phyloP scores from a whole-genome alignment of 805 yeast species.

The Blastobotrys terrestris region DNA sequence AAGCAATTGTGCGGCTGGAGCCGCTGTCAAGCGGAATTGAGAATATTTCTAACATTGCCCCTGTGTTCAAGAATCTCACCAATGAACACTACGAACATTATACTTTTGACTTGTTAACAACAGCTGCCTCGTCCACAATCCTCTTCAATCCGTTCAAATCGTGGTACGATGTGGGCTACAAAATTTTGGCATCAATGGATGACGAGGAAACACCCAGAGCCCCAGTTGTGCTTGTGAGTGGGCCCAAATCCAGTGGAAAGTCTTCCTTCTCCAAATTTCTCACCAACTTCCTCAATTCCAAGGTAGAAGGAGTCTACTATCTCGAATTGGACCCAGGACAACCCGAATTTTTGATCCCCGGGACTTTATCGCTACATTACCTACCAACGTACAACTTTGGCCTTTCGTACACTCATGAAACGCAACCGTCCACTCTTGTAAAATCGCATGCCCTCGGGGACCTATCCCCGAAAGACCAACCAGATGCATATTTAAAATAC shows the following conservation, averaged over 20 bases:
- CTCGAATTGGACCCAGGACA: slow-evolving; percentile 89
- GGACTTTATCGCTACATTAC: slow-evolving; percentile 51
- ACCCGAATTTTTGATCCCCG: slow-evolving; percentile 70
- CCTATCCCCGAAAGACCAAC: slow-evolving; percentile 61
- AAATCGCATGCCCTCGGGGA: slow-evolving; percentile 50
- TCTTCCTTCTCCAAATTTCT: slow-evolving; percentile 60
- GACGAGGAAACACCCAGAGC: neutral
- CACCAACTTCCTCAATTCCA: slow-evolving; percentile 40
- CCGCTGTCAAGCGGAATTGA: slow-evolving; percentile 4
- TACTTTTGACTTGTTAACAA: neutral
- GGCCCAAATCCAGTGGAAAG: slow-evolving; percentile 76
- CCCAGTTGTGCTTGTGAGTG: slow-evolving; percentile 39
- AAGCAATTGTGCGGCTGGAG: slow-evolving; percentile 7
- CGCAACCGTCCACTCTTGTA: slow-evolving; percentile 14
- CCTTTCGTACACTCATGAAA: slow-evolving; percentile 31
- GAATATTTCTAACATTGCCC: slow-evolving; percentile 18
- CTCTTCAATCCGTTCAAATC: slow-evolving; percentile 15
- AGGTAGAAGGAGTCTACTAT: slow-evolving; percentile 36
- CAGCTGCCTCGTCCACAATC: slow-evolving; percentile 3
- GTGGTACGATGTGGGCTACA: slow-evolving; percentile 20
- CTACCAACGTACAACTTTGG: slow-evolving; percentile 36
- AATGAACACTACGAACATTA: neutral
- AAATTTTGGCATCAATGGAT: neutral
- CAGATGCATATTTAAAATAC: slow-evolving; percentile 45
- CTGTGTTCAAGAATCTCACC: slow-evolving; percentile 21